These are phyloP conservation scores for Scutellaria minor DNA, from an alignment of 257 asterid species.

Conservation along the genomic window DNA sequence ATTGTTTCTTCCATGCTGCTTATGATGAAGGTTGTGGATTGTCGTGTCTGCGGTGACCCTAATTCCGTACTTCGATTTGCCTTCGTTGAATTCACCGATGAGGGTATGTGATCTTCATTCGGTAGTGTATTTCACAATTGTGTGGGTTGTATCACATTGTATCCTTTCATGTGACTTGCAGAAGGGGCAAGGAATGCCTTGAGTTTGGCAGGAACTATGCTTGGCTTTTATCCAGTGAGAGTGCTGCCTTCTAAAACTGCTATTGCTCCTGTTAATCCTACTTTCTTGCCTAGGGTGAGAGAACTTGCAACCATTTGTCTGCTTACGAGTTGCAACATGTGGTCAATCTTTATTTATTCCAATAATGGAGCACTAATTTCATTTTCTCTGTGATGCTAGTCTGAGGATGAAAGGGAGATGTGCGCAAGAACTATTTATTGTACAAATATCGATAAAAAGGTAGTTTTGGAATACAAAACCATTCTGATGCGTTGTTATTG, in stretches of 20 bases:
- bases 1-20: neutral
- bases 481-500: conserved; percentile 16
- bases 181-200: conserved; percentile 75
- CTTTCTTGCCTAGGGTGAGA: conserved; percentile 73
- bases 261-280: conserved; percentile 77
- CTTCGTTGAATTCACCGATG: conserved; percentile 69
- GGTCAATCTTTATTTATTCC: conserved; percentile 12
- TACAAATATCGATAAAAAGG: conserved; percentile 80
- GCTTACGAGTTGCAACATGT: neutral
- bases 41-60: conserved; percentile 79
- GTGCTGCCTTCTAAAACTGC: conserved; percentile 84
- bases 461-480: conserved; percentile 29
- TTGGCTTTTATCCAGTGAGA: conserved; percentile 74
- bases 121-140: neutral
- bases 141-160: conserved; percentile 29
- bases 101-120: conserved; percentile 47
- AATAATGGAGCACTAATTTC: conserved; percentile 32
- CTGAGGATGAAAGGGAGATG: conserved; percentile 90
- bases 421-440: conserved; percentile 84
- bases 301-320: neutral
- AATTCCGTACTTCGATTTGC: conserved; percentile 75
- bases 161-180: conserved; percentile 41
- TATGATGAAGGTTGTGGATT: conserved; percentile 64
- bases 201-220: conserved; percentile 78
- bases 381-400: conserved; percentile 43